phyloP scores from a whole-genome alignment of 371 early-diverging fungal genomes.

The Umbelopsis sp. region DNA sequence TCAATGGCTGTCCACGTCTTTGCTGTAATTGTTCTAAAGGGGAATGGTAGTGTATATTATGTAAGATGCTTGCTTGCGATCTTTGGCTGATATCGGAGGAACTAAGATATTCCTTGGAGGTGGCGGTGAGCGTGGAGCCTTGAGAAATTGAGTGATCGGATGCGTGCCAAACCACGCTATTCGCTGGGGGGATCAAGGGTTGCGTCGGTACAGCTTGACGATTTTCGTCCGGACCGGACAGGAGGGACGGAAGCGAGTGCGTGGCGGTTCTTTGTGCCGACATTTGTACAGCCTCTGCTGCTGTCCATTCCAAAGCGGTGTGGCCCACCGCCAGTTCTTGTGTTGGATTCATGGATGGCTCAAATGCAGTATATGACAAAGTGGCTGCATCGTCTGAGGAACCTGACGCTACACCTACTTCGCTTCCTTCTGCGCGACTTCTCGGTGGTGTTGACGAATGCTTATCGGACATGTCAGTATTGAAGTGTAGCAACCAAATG shows the following conservation, averaged over 20 bases:
- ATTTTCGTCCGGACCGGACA: not conserved
- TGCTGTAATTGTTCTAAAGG: conserved; percentile 1
- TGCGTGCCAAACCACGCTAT: not conserved
- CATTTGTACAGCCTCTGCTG: not conserved
- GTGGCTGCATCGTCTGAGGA: conserved; percentile 8
- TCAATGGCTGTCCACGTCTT: not conserved
- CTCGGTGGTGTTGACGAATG: not conserved
- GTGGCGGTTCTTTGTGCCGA: not conserved
- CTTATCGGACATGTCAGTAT: not conserved
- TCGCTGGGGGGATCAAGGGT: not conserved
- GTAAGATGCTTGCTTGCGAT: conserved; percentile 8
- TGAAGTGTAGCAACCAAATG: not conserved
- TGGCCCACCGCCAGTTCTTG: not conserved
- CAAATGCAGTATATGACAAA: conserved; percentile 10
- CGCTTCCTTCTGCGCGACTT: not conserved
- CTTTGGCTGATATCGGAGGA: conserved; percentile 15
- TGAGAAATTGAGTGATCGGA: conserved; percentile 5
- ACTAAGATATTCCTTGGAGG: conserved; percentile 10
- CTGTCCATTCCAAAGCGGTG: not conserved
- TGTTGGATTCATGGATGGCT: not conserved
- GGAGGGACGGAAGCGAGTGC: not conserved
- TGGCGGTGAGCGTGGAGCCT: not conserved
- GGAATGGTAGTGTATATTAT: conserved; percentile 2
- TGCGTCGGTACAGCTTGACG: not conserved
- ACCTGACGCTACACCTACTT: not conserved